A percentile compares a stretch with the other conserved stretches of the same genome.
Evolutionary conservation across 2,329 filamentous ascomycete species (phyloP).

Genomic region (Cladosporium halotolerans): DNA sequence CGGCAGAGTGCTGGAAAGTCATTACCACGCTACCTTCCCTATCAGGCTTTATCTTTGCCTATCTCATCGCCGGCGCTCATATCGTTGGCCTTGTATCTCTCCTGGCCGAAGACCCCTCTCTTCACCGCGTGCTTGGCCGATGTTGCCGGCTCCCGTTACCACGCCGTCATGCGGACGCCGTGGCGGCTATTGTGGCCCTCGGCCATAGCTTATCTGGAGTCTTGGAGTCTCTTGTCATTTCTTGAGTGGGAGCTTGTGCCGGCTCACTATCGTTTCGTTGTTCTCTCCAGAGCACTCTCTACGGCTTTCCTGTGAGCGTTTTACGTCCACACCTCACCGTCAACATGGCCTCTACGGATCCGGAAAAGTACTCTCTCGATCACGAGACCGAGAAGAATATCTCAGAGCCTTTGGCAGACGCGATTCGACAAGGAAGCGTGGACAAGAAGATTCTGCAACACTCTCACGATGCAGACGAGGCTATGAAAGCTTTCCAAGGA

Average conservation of each 20-base stretch:
- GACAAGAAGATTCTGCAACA: slow-evolving; percentile 42
- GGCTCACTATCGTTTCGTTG: neutral
- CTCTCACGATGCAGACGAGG: slow-evolving; percentile 54
- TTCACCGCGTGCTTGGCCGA: neutral
- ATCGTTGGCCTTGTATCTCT: neutral
- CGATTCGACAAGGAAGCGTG: slow-evolving; percentile 24
- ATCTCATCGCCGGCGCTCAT: neutral
- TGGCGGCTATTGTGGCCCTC: slow-evolving; percentile 1
- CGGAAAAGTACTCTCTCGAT: slow-evolving; percentile 14
- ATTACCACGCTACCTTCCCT: slow-evolving; percentile 10
- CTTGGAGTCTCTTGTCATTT: slow-evolving; percentile 6
- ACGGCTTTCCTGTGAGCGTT: neutral
- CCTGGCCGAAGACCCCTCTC: neutral
- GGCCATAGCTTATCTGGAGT: slow-evolving; percentile 9
- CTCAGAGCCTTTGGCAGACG: slow-evolving; percentile 20
- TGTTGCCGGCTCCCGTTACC: neutral
- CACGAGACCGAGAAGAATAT: slow-evolving; percentile 23
- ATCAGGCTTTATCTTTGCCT: slow-evolving; percentile 8
- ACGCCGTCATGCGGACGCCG: slow-evolving; percentile 8
- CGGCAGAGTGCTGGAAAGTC: neutral
- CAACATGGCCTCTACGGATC: neutral
- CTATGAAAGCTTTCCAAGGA: slow-evolving; percentile 50
- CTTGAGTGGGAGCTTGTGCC: slow-evolving; percentile 5
- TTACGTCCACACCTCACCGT: neutral
- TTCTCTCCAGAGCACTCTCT: no score